A percentile compares a stretch with the other conserved stretches of the same genome.
Evolutionary conservation across 768 basidiomycete genomes (phyloP).

Genomic region (Trametes coccinea): DNA sequence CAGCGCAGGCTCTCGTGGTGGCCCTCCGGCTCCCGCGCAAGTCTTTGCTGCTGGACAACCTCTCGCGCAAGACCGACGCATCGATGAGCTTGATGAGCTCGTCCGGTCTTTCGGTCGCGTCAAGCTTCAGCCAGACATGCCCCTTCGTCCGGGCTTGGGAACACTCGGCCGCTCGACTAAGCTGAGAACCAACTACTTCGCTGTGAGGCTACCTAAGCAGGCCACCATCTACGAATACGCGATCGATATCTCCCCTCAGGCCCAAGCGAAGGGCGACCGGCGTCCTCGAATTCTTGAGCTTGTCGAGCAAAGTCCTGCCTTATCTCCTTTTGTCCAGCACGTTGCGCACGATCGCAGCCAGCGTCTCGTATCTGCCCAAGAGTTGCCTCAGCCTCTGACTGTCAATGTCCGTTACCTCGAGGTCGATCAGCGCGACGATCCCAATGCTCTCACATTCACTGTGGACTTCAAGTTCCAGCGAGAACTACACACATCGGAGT

Average conservation of each 20-base stretch:
- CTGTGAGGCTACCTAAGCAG: constrained; percentile 47
- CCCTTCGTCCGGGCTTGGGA: constrained; percentile 60
- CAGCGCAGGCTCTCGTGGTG: constrained; percentile 9
- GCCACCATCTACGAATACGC: constrained; percentile 54
- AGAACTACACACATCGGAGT: constrained; percentile 33
- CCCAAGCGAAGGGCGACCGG: constrained; percentile 41
- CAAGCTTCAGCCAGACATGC: constrained; percentile 33
- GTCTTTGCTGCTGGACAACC: constrained; percentile 20
- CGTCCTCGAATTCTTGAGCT: constrained; percentile 56
- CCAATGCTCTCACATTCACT: constrained; percentile 43
- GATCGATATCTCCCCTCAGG: constrained; percentile 51
- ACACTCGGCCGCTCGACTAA: constrained; percentile 48
- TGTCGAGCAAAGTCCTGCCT: constrained; percentile 44
- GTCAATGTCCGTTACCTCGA: constrained; percentile 39
- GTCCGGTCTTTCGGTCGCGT: constrained; percentile 33
- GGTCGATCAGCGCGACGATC: constrained; percentile 38
- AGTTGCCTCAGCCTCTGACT: constrained; percentile 40
- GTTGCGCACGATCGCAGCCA: constrained; percentile 52
- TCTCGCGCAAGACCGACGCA: constrained; percentile 8
- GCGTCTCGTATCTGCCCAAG: constrained; percentile 43
- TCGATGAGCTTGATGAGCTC: constrained; percentile 23
- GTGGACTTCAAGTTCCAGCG: constrained; percentile 37
- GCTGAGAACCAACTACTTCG: constrained; percentile 65
- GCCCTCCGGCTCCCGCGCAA: constrained; percentile 14
- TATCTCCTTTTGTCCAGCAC: constrained; percentile 38